These are phyloP conservation scores for Speleostelium caveatum DNA, from an alignment of 78 protist genomes.

Conservation along the genomic window DNA sequence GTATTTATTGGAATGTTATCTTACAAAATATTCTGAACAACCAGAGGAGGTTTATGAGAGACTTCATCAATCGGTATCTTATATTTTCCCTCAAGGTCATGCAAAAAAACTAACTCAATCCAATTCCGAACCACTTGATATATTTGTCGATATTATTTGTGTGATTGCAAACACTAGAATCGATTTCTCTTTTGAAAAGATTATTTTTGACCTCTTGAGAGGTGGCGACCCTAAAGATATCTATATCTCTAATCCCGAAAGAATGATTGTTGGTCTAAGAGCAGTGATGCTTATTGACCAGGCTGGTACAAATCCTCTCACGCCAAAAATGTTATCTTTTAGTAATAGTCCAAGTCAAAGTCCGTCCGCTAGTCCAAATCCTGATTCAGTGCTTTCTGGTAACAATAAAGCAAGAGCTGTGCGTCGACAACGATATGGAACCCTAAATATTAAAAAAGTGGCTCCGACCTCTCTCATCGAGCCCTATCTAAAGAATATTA, in stretches of 20 bases:
- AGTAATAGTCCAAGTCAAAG: constrained; percentile 1
- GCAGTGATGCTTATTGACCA: constrained; percentile 67
- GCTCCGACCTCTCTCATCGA: constrained; percentile 47
- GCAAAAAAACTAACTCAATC: constrained; percentile 40
- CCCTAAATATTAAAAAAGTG: constrained; percentile 38
- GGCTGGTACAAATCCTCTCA: constrained; percentile 63
- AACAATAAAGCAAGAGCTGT: constrained; percentile 48
- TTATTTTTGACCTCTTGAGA: constrained; percentile 56
- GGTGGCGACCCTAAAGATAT: constrained; percentile 74
- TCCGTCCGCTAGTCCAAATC: constrained; percentile 12
- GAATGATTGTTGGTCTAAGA: constrained; percentile 69
- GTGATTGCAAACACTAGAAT: constrained; percentile 50
- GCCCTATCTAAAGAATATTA: constrained; percentile 65
- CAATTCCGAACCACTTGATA: constrained; percentile 36
- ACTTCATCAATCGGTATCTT: constrained; percentile 63
- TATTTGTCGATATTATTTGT: constrained; percentile 61
- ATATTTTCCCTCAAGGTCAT: constrained; percentile 65
- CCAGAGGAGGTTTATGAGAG: constrained; percentile 73
- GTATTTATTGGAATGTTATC: constrained; percentile 71
- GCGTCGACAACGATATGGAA: constrained; percentile 62
- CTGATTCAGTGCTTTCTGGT: constrained; percentile 13
- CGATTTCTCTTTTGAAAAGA: constrained; percentile 76
- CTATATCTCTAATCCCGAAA: constrained; percentile 56
- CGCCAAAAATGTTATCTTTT: constrained; percentile 67
- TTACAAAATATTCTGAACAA: constrained; percentile 59